phyloP scores from a whole-genome alignment of 139 green algal genomes.

The Volvox reticuliferus region DNA sequence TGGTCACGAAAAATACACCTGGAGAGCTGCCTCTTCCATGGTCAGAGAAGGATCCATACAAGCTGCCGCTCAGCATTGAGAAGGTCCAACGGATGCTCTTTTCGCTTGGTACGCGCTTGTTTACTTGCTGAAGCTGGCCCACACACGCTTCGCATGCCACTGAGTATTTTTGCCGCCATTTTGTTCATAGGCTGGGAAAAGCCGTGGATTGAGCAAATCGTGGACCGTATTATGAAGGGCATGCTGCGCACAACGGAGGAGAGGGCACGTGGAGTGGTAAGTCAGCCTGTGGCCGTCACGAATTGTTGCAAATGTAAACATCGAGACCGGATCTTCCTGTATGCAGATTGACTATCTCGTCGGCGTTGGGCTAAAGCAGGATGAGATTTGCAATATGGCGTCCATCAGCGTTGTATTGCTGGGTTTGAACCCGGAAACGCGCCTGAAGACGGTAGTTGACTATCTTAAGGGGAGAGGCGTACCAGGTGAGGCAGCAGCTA shows the following conservation, averaged over 20 bases:
- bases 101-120: constrained; percentile 50
- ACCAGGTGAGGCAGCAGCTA: constrained; percentile 38
- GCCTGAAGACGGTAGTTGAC: constrained; percentile 59
- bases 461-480: constrained; percentile 71
- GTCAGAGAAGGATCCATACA: constrained; percentile 76
- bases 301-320: neutral
- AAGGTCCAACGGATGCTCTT: constrained; percentile 69
- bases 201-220: constrained; percentile 76
- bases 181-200: constrained; percentile 71
- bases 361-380: constrained; percentile 65
- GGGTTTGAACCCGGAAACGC: constrained; percentile 72
- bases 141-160: neutral
- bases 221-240: constrained; percentile 77
- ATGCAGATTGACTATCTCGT: constrained; percentile 66
- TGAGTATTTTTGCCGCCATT: neutral
- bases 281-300: neutral
- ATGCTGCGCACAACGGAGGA: constrained; percentile 74
- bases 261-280: constrained; percentile 68
- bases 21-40: constrained; percentile 72
- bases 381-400: constrained; percentile 81
- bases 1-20: constrained; percentile 63
- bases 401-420: constrained; percentile 74
- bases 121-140: neutral
- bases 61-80: constrained; percentile 71
- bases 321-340: neutral